A percentile compares a stretch with the other conserved stretches of the same genome.
Evolutionary conservation across 768 basidiomycete species (phyloP).

Genomic region (Boletus subcaerulescens): DNA sequence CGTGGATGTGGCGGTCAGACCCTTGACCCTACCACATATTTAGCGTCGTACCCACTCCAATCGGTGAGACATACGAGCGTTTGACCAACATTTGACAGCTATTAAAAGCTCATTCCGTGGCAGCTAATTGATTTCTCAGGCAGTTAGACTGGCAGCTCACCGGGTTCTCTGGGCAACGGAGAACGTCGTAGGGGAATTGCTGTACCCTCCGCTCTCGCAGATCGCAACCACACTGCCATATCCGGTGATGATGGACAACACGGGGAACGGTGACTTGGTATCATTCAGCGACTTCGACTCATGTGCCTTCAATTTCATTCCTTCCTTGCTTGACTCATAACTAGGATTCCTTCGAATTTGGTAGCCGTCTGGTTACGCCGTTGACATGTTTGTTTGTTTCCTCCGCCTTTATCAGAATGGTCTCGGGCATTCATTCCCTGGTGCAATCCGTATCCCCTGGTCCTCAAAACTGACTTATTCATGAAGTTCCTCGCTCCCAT

Average conservation of each 20-base stretch:
- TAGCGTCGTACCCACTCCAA: too few species aligned
- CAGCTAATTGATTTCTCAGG: background rate
- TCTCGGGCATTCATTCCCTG: background rate
- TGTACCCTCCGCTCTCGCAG: background rate
- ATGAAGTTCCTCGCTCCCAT: constrained; percentile 7
- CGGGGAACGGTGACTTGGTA: background rate
- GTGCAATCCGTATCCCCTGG: background rate
- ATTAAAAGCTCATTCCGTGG: too few species aligned
- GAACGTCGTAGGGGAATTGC: too few species aligned
- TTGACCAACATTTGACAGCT: too few species aligned
- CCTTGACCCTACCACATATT: too few species aligned
- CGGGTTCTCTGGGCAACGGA: background rate
- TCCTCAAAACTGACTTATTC: background rate
- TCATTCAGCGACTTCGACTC: background rate
- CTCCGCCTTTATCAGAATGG: constrained; percentile 4
- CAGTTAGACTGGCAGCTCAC: background rate
- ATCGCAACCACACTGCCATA: background rate
- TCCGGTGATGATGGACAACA: background rate
- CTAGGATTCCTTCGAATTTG: background rate
- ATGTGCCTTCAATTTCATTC: background rate
- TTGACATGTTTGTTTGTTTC: background rate
- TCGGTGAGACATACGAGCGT: too few species aligned
- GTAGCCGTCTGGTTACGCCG: background rate
- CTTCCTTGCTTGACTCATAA: background rate
- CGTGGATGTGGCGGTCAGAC: too few species aligned